phyloP scores from a whole-genome alignment of 106 monocot species.

The Gastrodia elata region DNA sequence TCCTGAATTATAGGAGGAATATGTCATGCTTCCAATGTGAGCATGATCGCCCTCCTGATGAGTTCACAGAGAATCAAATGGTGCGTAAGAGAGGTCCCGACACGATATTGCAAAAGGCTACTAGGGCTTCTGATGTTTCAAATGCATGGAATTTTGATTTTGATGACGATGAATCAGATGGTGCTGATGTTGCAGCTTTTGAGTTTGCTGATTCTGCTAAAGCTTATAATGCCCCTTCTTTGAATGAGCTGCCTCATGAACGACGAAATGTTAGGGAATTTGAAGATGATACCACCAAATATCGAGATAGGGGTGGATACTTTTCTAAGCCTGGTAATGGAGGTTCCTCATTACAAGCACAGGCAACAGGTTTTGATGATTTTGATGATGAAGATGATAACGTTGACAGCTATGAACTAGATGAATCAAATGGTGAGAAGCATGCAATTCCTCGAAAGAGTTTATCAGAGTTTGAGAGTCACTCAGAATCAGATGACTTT shows the following conservation, averaged over 20 bases:
- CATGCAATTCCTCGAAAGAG: constrained; percentile 27
- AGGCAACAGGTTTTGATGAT: constrained; percentile 71
- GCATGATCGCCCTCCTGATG: constrained; percentile 79
- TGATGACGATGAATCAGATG: constrained; percentile 96
- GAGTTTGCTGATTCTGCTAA: constrained; percentile 83
- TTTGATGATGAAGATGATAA: constrained; percentile 96
- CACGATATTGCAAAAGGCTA: constrained; percentile 20
- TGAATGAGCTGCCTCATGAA: constrained; percentile 13
- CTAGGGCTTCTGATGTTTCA: constrained; percentile 41
- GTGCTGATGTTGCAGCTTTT: constrained; percentile 97
- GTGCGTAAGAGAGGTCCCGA: constrained; percentile 25
- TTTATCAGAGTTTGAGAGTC: constrained; percentile 49
- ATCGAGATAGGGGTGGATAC: constrained; percentile 16
- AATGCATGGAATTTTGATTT: constrained; percentile 97
- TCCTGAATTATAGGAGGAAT: constrained; percentile 94
- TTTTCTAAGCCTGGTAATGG: constrained; percentile 27
- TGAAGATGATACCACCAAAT: constrained; percentile 18
- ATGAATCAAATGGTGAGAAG: constrained; percentile 18
- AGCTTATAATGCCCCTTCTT: constrained; percentile 12
- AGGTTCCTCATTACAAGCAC: constrained; percentile 5
- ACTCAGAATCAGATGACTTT: constrained; percentile 48
- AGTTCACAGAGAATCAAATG: constrained; percentile 49
- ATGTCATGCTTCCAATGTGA: constrained; percentile 98
- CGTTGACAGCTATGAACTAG: constrained; percentile 77
- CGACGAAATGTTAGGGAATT: constrained; percentile 17